These are phyloP conservation scores for Mucor indicus DNA, from an alignment of 371 early-diverging fungal species.

Conservation along the genomic window DNA sequence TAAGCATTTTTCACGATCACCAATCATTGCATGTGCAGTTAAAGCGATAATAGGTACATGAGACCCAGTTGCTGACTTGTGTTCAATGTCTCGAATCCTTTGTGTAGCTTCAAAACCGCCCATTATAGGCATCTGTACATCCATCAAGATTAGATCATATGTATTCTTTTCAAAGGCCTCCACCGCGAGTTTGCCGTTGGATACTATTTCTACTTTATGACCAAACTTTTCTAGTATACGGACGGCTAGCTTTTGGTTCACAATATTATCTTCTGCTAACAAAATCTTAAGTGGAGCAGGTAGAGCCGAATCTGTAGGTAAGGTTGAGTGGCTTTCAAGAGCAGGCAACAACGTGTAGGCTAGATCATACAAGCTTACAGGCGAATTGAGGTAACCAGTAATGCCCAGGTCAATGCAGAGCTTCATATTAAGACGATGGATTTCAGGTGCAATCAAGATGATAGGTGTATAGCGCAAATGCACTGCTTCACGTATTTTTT, in stretches of 20 bases:
- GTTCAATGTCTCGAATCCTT: constrained; percentile 64
- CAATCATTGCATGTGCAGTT: constrained; percentile 83
- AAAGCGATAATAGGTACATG: constrained; percentile 75
- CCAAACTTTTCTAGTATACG: constrained; percentile 74
- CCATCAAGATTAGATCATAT: constrained; percentile 78
- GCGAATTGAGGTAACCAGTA: constrained; percentile 60
- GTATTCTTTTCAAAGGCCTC: constrained; percentile 57
- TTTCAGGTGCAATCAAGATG: constrained; percentile 49
- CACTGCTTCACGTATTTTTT: constrained; percentile 50
- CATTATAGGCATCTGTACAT: constrained; percentile 75
- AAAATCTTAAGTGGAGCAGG: constrained; percentile 62
- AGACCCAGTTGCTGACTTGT: constrained; percentile 30
- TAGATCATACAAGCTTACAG: constrained; percentile 56
- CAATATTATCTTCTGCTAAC: constrained; percentile 81
- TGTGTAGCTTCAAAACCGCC: constrained; percentile 78
- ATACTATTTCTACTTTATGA: constrained; percentile 67
- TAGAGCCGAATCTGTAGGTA: constrained; percentile 52
- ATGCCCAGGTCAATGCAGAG: constrained; percentile 64
- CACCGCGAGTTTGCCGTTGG: constrained; percentile 74
- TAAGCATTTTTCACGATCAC: constrained; percentile 76
- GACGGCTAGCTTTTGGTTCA: constrained; percentile 79
- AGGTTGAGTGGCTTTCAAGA: constrained; percentile 59
- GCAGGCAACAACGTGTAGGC: constrained; percentile 67
- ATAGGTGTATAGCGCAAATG: constrained; percentile 65
- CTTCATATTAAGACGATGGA: constrained; percentile 51